Evolutionary conservation across 148 eudicot genomes (phyloP), one percentile per base, ranked within the genome.

Genomic region (Vaccinium corymbosum): DNA sequence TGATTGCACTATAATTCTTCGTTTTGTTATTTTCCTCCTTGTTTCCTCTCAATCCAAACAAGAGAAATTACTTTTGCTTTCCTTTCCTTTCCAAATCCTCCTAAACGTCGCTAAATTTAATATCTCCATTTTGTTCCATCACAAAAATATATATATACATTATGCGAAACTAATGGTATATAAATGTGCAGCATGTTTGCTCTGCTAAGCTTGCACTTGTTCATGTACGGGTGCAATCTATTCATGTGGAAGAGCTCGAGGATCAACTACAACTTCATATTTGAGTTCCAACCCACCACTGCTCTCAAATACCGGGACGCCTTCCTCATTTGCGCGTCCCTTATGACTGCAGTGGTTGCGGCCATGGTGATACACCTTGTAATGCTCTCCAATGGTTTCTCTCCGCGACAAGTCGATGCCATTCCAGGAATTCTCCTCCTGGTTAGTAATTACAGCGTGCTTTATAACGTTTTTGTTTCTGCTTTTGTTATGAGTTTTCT

Each of bases 161-260:
- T 50, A 6, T 42, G 46, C 46, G 51, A 77, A 78, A 53, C 53
- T 15, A 20, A 14, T 5, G 56, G 57, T 32, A 7, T 78, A 11
- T 35, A 20, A 17, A 32, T 82, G 56, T 89, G 92, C 97, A 96
- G 99, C 90, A 94, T 89, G 91, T 94, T 97, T 89, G 97, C 99
- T 53, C 90, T 97, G 88, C 82, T 95, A 85, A 93, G 96, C 88
- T 83, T 97, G 93, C 99, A 97, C 81, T 52, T 94, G 80, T 97
- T 94, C 87, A 91, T 95, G 94, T 97, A 95, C 64, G 99, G 99
- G 3, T 97, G 99, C 91, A 95, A 94, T 84, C 80, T 97, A 79
- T 94, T 97, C 62, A 82, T 90, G 91, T 97, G 99, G 99, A 94
- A 94, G 87, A 90, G 90, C 62, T 93, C 94, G 1, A 89, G 97